Percentiles rank a stretch among this genome's conserved stretches.
phyloP scores from a whole-genome alignment of 306 rosid species.

The Gastrolobium bilobum region DNA sequence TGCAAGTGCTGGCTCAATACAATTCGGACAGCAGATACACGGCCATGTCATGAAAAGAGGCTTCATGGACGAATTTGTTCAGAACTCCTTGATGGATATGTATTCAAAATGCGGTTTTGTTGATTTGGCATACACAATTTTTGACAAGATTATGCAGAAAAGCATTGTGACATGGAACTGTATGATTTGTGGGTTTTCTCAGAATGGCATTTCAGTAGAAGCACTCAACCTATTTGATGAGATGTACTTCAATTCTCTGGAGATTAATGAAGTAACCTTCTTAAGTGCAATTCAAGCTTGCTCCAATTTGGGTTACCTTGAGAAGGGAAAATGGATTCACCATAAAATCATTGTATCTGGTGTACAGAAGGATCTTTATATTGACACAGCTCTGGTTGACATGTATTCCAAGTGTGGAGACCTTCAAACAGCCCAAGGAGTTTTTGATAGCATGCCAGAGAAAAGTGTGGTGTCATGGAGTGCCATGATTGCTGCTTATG shows the following conservation, averaged over 20 bases:
- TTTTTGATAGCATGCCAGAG: conserved; percentile 71
- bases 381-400: conserved; percentile 77
- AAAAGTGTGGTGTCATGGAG: conserved; percentile 91
- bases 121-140: conserved; percentile 67
- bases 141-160: conserved; percentile 53
- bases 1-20: conserved; percentile 68
- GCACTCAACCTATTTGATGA: conserved; percentile 81
- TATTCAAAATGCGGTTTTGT: conserved; percentile 85
- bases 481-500: conserved; percentile 85
- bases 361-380: conserved; percentile 59
- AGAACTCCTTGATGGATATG: conserved; percentile 85
- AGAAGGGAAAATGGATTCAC: conserved; percentile 95
- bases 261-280: conserved; percentile 77
- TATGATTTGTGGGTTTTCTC: conserved; percentile 85
- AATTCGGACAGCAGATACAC: conserved; percentile 80
- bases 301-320: conserved; percentile 78
- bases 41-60: conserved; percentile 76
- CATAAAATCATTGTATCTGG: conserved; percentile 75
- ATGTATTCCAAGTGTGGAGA: conserved; percentile 94
- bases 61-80: conserved; percentile 72
- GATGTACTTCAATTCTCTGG: conserved; percentile 63
- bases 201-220: conserved; percentile 72
- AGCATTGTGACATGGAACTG: conserved; percentile 87
- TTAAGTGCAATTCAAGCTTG: conserved; percentile 91
- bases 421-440: conserved; percentile 66